Conservation (phyloP, 2,329 filamentous ascomycete genomes). For the Paecilomyces sp. region DNA sequence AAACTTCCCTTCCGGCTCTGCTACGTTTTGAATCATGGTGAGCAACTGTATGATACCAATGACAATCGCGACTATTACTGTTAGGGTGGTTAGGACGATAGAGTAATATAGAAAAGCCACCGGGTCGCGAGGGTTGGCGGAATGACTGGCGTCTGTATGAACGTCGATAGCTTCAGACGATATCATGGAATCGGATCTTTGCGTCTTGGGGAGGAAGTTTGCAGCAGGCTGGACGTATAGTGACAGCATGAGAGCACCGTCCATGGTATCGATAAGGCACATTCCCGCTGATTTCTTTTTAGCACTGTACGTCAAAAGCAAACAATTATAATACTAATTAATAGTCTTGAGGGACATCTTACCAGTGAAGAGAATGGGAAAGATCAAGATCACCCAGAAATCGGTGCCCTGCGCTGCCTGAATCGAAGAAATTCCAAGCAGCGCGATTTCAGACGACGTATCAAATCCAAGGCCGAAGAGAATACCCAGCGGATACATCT, state of each 20-base stretch:
- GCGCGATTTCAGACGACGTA: constrained; percentile 86
- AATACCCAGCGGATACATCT: constrained; percentile 88
- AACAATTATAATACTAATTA: not conserved
- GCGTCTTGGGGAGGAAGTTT: constrained; percentile 26
- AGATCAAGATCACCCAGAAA: constrained; percentile 90
- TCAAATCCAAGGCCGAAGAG: constrained; percentile 92
- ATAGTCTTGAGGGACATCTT: constrained; percentile 15
- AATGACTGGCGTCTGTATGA: not conserved
- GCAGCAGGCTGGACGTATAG: constrained; percentile 62
- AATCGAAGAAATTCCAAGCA: constrained; percentile 83
- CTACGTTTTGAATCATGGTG: constrained; percentile 68
- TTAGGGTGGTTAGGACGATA: constrained; percentile 75
- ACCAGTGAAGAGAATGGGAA: constrained; percentile 83
- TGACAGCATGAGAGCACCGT: constrained; percentile 91
- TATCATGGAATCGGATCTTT: not conserved
- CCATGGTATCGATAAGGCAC: constrained; percentile 88
- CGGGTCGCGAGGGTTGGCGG: constrained; percentile 65
- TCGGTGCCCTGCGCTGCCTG: constrained; percentile 79
- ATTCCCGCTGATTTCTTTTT: constrained; percentile 61
- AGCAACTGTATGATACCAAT: constrained; percentile 83
- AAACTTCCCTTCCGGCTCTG: constrained; percentile 66
- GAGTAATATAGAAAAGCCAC: constrained; percentile 95
- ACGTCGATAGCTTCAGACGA: not conserved
- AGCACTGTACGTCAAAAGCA: not conserved
- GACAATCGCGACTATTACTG: constrained; percentile 73